Base-by-base conservation (phyloP, 2,329 filamentous ascomycete genomes). In the Diaporthe citrichinensis region DNA sequence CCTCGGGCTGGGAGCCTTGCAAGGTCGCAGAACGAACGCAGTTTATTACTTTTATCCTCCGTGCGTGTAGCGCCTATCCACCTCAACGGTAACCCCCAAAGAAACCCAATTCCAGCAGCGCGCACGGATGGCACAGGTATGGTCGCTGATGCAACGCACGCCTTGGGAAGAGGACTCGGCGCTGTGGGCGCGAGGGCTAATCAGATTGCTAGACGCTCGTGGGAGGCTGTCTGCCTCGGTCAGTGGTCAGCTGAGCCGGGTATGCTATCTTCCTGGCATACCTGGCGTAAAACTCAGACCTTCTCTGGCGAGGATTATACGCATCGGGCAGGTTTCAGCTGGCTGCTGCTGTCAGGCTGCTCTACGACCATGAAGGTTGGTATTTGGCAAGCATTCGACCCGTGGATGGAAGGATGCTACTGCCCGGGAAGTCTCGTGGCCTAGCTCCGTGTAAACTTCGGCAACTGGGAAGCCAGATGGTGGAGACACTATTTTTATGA, bases 1-100 rank as follows among this genome's bases (percentile, higher is more conserved):
- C 65, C 49, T 69, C 49, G 65, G 31, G 49, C 46, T 69, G 34
- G 28, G 49, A 69, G 65, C 65, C 65, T 41, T 14, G 65, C 31
- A 55, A 69, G 49, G 65, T 69, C 49, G 15, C 17, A 55, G 23
- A 53, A 53, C 23, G 44, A 17, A 34, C 23, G n/a, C 34, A 39
- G 46, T 25, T 14, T 53, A 39, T 14, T 53, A 5, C 15, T n/a
- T 23, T 68, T 53, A 68, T 68, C 20, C 65, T 55, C 49, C 49
- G 65, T 20, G 34, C 49, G 49, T 39, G 49, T 34, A 53, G 49
- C n/a, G n/a, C 49, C 28, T 31, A 69, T 28, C 65, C 49, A 69
- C 65, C 49, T 55, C 34, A 25, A 31, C 34, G 49, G 46, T 69
- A 41, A 55, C 41, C n/a, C 46, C 15, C n/a, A 6, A 55, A 55